Base-by-base conservation (phyloP, 768 basidiomycete genomes). In the Cubamyces sp. region DNA sequence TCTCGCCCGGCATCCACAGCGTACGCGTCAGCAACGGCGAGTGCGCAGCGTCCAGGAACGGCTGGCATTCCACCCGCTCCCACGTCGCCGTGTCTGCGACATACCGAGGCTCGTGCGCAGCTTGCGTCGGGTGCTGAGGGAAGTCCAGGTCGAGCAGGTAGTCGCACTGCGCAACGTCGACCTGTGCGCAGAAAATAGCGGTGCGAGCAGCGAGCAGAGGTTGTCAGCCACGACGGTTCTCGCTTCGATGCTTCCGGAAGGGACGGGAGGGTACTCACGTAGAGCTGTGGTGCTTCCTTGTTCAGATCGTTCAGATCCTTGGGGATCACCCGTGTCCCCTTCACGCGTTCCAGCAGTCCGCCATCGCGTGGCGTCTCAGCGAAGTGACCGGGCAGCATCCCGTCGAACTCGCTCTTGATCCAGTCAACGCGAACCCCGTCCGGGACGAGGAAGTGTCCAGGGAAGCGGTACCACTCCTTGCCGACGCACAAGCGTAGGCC, bases 391-490 rank as follows among this genome's bases (percentile, higher is more conserved):
- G 97, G 97, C 64, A 99, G 78, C 70, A 93, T 82, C 11, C 94
- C 96, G 64, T 88, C 83, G 67, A 98, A 98, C 60, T 90, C 94
- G 74, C 90, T 94, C 78, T 94, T 92, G 73, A 98, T 79, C 75
- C 94, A 98, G 60, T 88, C 82, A n/a, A 96, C 86, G 26, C 85
- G 81, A 60, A 98, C 77, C 26, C 86, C 90, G 60, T 88, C 84
- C 1, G 96, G 95, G 21, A 98, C 82, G 50, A 96, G 82, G 74
- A 91, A 98, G 72, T 91, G 90, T 3, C 93, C 86, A 3, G 95
- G 92, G 80, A 94, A 99, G 23, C 96, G 84, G 71, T 98, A 81
- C 97, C 97, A 99, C 75, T 99, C 97, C 73, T 95, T 96, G 50
- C 90, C 93, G 53, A 91, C 80, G 75, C 97, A 99, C 1, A 99